Evolutionary conservation across 2,329 filamentous ascomycete species (phyloP).

Genomic region (Lachnellula arida): DNA sequence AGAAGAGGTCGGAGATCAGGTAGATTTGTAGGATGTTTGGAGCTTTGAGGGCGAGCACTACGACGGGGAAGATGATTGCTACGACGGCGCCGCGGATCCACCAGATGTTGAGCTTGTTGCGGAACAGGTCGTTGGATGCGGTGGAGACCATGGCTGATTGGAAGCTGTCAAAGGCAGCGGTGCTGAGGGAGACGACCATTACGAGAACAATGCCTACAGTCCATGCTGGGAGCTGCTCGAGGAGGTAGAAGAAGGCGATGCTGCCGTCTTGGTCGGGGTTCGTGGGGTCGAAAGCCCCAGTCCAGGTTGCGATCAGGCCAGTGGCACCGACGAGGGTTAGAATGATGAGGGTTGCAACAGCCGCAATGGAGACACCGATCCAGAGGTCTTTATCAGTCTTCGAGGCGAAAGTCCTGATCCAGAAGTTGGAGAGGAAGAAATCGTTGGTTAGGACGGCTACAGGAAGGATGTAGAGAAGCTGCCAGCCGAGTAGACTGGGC

Average conservation of each 20-base stretch:
- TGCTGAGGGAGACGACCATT: slow-evolving; percentile 73
- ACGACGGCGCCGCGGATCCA: slow-evolving; percentile 66
- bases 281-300: slow-evolving; percentile 61
- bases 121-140: slow-evolving; percentile 78
- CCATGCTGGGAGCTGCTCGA: slow-evolving; percentile 69
- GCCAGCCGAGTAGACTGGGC: slow-evolving; percentile 70
- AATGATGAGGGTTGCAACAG: slow-evolving; percentile 60
- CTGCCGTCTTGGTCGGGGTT: slow-evolving; percentile 58
- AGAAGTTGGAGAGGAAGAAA: slow-evolving; percentile 81
- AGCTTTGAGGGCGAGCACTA: slow-evolving; percentile 69
- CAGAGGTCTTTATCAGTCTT: slow-evolving; percentile 74
- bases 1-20: slow-evolving; percentile 75
- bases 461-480: slow-evolving; percentile 78
- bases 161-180: slow-evolving; percentile 73
- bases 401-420: slow-evolving; percentile 78
- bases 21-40: slow-evolving; percentile 77
- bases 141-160: slow-evolving; percentile 84
- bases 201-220: slow-evolving; percentile 78
- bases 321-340: slow-evolving; percentile 68
- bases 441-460: slow-evolving; percentile 78
- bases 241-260: slow-evolving; percentile 69
- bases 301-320: slow-evolving; percentile 74
- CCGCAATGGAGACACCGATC: slow-evolving; percentile 67
- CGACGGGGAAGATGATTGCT: slow-evolving; percentile 66
- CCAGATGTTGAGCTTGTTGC: slow-evolving; percentile 74